A percentile compares a stretch with the other conserved stretches of the same genome.
Evolutionary conservation across 2,329 filamentous ascomycete genomes (phyloP).

Genomic region (Xylariales sp.): DNA sequence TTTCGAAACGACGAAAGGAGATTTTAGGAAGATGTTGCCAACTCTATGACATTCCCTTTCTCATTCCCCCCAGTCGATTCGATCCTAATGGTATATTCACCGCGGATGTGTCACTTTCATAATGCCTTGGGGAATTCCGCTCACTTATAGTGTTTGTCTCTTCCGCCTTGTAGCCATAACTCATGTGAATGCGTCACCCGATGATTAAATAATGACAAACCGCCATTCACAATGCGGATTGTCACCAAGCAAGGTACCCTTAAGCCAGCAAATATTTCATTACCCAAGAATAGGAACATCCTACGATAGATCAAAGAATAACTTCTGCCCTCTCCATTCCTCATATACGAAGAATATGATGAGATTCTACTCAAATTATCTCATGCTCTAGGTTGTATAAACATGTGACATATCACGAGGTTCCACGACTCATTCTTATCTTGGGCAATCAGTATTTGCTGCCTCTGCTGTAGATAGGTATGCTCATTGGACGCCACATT

Average conservation of each 20-base stretch:
- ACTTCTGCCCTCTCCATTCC: background rate
- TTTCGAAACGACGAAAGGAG: background rate
- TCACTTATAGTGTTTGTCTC: background rate
- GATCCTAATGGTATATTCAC: background rate
- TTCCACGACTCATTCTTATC: constrained; percentile 13
- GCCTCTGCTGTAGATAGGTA: constrained; percentile 1
- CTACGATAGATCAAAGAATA: background rate
- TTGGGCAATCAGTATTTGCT: constrained; percentile 1
- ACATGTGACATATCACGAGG: constrained; percentile 8
- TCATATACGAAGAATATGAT: background rate
- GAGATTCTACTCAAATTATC: background rate
- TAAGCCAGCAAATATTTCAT: background rate
- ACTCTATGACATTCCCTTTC: background rate
- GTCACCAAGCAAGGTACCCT: background rate
- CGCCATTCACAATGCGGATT: background rate
- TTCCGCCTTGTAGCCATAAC: background rate
- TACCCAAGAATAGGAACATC: background rate
- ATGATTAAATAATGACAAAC: background rate
- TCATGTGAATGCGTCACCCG: background rate
- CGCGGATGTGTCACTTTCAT: background rate
- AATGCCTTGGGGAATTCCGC: too few relatives aligned
- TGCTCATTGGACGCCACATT: constrained; percentile 34
- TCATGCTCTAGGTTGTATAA: background rate
- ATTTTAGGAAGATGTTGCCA: background rate
- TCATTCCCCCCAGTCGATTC: background rate